Base-by-base conservation (phyloP, 805 yeast species). In the Yarrowia porcina region DNA sequence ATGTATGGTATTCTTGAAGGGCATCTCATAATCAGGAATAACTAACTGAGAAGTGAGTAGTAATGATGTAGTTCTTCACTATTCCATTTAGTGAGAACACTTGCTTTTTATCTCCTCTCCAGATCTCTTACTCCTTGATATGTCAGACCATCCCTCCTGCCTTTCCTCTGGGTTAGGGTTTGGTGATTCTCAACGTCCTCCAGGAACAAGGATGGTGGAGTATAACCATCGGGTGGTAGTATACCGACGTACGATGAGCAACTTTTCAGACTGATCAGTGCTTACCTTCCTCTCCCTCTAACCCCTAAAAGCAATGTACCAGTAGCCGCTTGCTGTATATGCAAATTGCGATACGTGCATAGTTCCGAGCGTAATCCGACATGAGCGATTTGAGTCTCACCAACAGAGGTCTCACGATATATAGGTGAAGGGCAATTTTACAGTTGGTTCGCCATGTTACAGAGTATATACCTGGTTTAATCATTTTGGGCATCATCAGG, bases 101-200 rank as follows among this genome's bases (percentile, higher is more conserved):
- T n/a, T n/a, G n/a, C n/a, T n/a, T n/a, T n/a, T n/a, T n/a, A n/a
- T n/a, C n/a, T n/a, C n/a, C n/a, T n/a, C n/a, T n/a, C n/a, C n/a
- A n/a, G n/a, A n/a, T n/a, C n/a, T n/a, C n/a, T n/a, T n/a, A n/a
- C n/a, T n/a, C n/a, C n/a, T n/a, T n/a, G n/a, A n/a, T n/a, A n/a
- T n/a, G n/a, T n/a, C n/a, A n/a, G n/a, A n/a, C n/a, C n/a, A n/a
- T n/a, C n/a, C n/a, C n/a, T n/a, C n/a, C n/a, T n/a, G n/a, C n/a
- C n/a, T n/a, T n/a, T n/a, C n/a, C n/a, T n/a, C 21, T 17, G 35
- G 50, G 50, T 44, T 44, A 44, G 50, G 50, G 50, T 17, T 44
- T n/a, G n/a, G 23, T 12, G 36, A 5, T 2, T 7, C 9, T 4
- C 0, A 6, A 6, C 2, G 35, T 9, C n/a, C 3, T 3, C 25